Evolutionary conservation across 345 rosid species (phyloP), one percentile per base, ranked within the genome.

Genomic region (Excoecaria agallocha): DNA sequence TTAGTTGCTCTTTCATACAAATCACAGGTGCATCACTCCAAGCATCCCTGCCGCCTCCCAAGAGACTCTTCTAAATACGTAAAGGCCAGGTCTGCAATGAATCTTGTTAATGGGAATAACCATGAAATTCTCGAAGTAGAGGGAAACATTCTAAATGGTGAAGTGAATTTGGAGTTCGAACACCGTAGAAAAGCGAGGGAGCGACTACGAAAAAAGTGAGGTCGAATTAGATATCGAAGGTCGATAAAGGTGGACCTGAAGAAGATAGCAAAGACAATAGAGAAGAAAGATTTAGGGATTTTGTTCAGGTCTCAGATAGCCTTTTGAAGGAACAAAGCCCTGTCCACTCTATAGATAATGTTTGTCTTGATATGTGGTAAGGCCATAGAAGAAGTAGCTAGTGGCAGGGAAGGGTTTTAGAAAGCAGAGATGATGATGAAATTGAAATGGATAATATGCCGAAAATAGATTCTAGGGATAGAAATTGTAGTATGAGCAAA

Each of bases 11-110:
- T 81, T 48, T 68, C 84, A 17, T 79, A 78, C 55, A 89, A 89
- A 9, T 74, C 83, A 39, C 86, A 82, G 54, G 38, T 69, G 39
- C 88, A 88, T 22, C 93, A 88, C 45, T 66, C 79, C 52, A 86
- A 86, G 75, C 85, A 76, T 12, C 73, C 84, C 12, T 84, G 84
- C 81, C 81, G 89, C 24, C 71, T 67, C 43, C 84, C 80, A 7
- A 85, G 61, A 60, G 90, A 89, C 12, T 55, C 81, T 15, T 64
- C 82, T 6, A 86, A 86, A 72, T 82, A 88, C 22, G 65, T 77
- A 55, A 89, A 87, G 74, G 88, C 93, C 11, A 87, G 93, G 17
- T 85, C 93, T 25, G 55, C 87, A 71, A 85, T 85, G 39, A 81
- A 87, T 76, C 89, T 89, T 55, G 91, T 83, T 22, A 85, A 86